Evolutionary conservation across 164 flowering plant genomes (phyloP), one percentile per base, ranked within the genome.

Genomic region (Nymphaea colorata): DNA sequence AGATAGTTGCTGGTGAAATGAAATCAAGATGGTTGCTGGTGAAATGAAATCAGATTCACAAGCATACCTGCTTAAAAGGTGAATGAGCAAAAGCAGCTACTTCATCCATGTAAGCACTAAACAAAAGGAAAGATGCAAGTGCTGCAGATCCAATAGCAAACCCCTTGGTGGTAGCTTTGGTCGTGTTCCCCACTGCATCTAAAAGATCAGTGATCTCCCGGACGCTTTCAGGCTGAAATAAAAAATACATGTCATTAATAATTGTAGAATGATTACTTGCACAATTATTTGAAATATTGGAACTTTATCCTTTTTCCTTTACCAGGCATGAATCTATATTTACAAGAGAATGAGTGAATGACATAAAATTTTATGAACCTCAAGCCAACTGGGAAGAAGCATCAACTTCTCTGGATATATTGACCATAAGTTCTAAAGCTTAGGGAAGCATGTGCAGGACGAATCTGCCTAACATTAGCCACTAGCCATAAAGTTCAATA

Each of bases 101-200:
- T 82, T 94, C 99, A 76, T 94, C 99, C 98, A 95, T 95, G 70
- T 95, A 95, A 62, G 99, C 99, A 81, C 98, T 95, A 72, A 95
- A 95, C 61, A 95, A 81, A 73, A 92, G 93, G 77, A 95, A 95
- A 65, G 99, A 92, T 69, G 99, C 99, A 68, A 95, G 91, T 61
- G 96, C 99, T 6, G 99, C 99, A 75, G 99, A 95, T 57, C 99
- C 98, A 76, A 90, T 92, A 41, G 99, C 99, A 86, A 95, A 95
- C 43, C 99, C 99, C 79, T 95, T 95, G 44, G 99, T 95, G 61
- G 99, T 92, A 70, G 99, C 99, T 80, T 94, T 94, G 53, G 99
- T 94, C 53, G 99, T 94, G 78, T 95, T 95, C 43, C 99, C 99
- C 71, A 91, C 99, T 7, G 99, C 96, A 83, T 94, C 98, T 67